Base-by-base conservation (phyloP, 768 basidiomycete genomes). In the Suillus weaverae region DNA sequence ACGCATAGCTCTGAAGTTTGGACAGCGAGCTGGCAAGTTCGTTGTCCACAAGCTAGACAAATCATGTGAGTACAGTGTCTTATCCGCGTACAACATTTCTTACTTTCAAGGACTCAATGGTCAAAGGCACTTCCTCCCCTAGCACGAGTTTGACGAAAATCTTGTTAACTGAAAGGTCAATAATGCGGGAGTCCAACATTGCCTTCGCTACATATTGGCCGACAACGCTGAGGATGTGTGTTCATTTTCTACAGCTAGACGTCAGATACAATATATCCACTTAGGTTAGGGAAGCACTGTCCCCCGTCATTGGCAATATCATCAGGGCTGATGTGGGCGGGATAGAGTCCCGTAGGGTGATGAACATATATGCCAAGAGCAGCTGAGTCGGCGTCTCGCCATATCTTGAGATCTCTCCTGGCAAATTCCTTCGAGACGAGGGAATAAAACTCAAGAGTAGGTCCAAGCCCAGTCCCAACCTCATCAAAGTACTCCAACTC, bases 401-500 rank as follows among this genome's bases (percentile, higher is more conserved):
- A 99, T 36, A 98, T 84, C 77, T 92, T 91, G 69, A 98, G 80
- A 65, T 92, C 88, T 70, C 90, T 86, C 62, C 93, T 82, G 0
- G 95, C 95, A 75, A 99, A 99, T 76, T 98, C 97, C 71, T 89
- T 92, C 50, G 94, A 97, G 9, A 95, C 97, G 59, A 99, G 79
- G n/a, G 96, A 92, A 76, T 99, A 99, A 79, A 99, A 99, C 79
- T 99, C 97, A 30, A 99, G 83, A 32, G 97, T 99, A 8, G 97
- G 97, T 3, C 97, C 97, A 13, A 99, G 81, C 22, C 97, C 97
- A 8, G 97, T 99, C 22, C 97, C 97, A 56, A 98, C 96, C 81
- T 99, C 97, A 72, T 97, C 95, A 72, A 98, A 98, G 79, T 98
- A 99, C 79, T 99, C 96, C 60, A 99, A 94, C 75, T 99, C 97